Base-by-base conservation (phyloP, 768 basidiomycete species). In the Phallus indusiatus region DNA sequence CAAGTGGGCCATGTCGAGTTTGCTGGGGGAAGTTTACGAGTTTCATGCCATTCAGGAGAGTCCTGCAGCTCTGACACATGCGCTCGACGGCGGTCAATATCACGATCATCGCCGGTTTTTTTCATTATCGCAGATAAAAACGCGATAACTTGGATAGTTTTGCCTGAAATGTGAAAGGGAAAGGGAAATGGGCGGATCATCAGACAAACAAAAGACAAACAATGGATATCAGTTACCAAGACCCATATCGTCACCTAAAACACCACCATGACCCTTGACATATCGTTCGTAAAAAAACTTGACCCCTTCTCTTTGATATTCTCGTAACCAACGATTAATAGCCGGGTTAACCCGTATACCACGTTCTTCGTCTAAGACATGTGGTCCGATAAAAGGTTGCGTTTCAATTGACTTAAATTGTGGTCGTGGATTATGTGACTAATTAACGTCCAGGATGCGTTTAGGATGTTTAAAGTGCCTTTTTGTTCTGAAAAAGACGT, bases 211-310 rank as follows among this genome's bases (percentile, higher is more conserved):
- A 28, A n/a, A n/a, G n/a, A 28, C 28, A 28, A 16, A 18, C 57
- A 18, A 6, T 51, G 10, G 24, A 28, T 37, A 11, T 57, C 21
- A 35, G n/a, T 70, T 22, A 62, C 85, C 84, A 62, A 86, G 75
- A 63, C 92, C 95, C 95, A 98, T 98, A 67, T 98, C 95, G 68
- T 98, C 95, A 5, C 95, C 95, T 4, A 98, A 77, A 11, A 97
- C 68, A 0, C 87, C 94, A 0, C 95, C 95, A 48, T 76, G 74
- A 0, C 77, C 79, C 63, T 85, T 74, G 28, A 75, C 70, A 67
- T 87, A 96, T 50, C 84, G 78, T 14, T 79, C 74, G 72, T 81
- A 96, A 53, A 97, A 80, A 71, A 97, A 97, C 47, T 75, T 70
- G 12, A 88, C 81, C 8, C 95, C 95, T 11, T 93, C 85, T 35